These are phyloP conservation scores for Ananas comosus DNA, from an alignment of 176 grass and related monocot species.

Conservation along the genomic window DNA sequence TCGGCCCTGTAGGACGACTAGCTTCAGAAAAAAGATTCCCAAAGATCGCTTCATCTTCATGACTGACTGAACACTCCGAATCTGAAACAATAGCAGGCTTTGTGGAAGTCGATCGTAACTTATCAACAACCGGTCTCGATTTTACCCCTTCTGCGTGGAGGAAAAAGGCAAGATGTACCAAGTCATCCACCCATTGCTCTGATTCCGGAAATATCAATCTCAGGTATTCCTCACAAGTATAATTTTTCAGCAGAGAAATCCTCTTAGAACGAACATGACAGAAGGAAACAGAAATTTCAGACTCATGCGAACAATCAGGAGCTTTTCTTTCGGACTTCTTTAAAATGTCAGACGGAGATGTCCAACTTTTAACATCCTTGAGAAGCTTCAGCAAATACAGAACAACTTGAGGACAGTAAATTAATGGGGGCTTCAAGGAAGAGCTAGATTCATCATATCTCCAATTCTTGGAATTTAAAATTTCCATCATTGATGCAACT, in stretches of 20 bases:
- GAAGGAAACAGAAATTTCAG: conserved; percentile 34
- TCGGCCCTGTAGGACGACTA: conserved; percentile 33
- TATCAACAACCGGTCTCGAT: conserved; percentile 45
- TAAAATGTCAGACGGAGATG: conserved; percentile 28
- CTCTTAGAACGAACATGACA: conserved; percentile 49
- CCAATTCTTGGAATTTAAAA: conserved; percentile 48
- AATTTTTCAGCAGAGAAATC: conserved; percentile 53
- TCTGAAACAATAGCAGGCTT: conserved; percentile 62
- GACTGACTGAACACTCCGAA: conserved; percentile 53
- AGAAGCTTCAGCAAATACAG: conserved; percentile 63
- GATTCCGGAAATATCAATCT: conserved; percentile 54
- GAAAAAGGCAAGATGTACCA: conserved; percentile 70
- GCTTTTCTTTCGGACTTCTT: conserved; percentile 30
- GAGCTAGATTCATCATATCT: conserved; percentile 46
- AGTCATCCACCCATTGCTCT: conserved; percentile 77
- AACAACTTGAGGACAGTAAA: conserved; percentile 68
- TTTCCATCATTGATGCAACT: conserved; percentile 74
- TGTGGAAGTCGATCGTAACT: conserved; percentile 37
- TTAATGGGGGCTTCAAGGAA: conserved; percentile 65
- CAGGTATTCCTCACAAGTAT: conserved; percentile 53
- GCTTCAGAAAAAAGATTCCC: conserved; percentile 91
- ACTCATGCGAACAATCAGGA: conserved; percentile 27
- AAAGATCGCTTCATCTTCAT: conserved; percentile 95
- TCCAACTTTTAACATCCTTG: conserved; percentile 40
- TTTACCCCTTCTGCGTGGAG: conserved; percentile 72